Evolutionary conservation across 371 early-diverging fungal genomes (phyloP), one percentile per base, ranked within the genome.

Genomic region (Syncephalastrum contaminatum): DNA sequence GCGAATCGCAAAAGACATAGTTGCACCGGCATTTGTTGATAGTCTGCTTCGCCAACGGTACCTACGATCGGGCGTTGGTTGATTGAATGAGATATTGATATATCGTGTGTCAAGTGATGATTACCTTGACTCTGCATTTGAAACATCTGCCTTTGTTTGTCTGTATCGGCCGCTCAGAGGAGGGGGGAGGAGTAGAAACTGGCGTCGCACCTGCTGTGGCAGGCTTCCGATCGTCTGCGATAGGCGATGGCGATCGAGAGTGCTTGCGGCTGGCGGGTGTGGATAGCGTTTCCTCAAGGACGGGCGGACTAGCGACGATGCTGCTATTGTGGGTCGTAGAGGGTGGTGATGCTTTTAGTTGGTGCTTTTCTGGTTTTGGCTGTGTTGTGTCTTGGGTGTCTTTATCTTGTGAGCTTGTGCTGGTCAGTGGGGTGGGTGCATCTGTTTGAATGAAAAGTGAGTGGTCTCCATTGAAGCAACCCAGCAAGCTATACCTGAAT

Each of bases 11-110:
- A 63, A 84, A 92, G 36, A 90, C 83, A 63, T 86, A 88, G 49
- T 82, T 77, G 63, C 92, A 92, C 51, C 88, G 82, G 67, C 92
- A 92, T 69, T 85, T 88, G 76, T 90, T 90, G 52, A 82, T 85
- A 7, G 86, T 81, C 73, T 92, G 92, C 71, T 92, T 92, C 50
- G 87, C 89, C 43, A 90, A 73, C 44, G 88, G 89, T 39, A 92
- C 77, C 81, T 84, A 59, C 13, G 48, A 42, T 15, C 36, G 36
- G 36, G 36, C 36, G 10, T 12, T 30, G 36, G 10, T 30, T 30
- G 10, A 30, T 30, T 30, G 36, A 30, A 8, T 30, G 36, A 10
- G 5, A 8, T 0, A 5, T 30, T 30, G 36, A 30, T 30, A n/a
- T n/a, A n/a, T n/a, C n/a, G n/a, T n/a, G n/a, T n/a, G n/a, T n/a